phyloP scores from a whole-genome alignment of 2,329 filamentous ascomycete species.

The Alternaria rosae region DNA sequence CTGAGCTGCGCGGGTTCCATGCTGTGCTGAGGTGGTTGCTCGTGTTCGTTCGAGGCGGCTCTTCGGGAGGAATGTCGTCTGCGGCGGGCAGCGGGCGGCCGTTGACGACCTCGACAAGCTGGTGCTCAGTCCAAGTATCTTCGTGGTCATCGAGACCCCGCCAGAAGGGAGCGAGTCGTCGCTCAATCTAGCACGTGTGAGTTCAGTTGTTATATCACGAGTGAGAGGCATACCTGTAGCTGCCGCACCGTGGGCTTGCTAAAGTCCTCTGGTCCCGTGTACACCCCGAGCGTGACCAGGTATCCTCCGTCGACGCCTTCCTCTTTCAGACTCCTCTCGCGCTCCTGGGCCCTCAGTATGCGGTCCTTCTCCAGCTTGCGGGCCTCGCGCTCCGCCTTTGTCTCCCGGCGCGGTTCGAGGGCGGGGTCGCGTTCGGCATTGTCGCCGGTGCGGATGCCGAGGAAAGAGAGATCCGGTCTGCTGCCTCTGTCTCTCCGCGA shows the following conservation, averaged over 20 bases:
- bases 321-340: conserved; percentile 87
- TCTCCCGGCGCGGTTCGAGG: conserved; percentile 76
- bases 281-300: conserved; percentile 91
- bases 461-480: conserved; percentile 66
- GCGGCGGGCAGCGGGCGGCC: conserved; percentile 83
- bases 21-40: conserved; percentile 42
- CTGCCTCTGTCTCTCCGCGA: conserved; percentile 61
- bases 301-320: conserved; percentile 95
- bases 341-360: conserved; percentile 76
- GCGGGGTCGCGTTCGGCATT: conserved; percentile 59
- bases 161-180: conserved; percentile 94
- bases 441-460: conserved; percentile 62
- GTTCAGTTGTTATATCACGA: conserved; percentile 5
- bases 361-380: conserved; percentile 85
- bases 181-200: conserved; percentile 75
- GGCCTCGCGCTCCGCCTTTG: conserved; percentile 88
- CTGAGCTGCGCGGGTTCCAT: conserved; percentile 59
- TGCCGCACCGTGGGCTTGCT: conserved; percentile 88
- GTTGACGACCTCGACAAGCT: conserved; percentile 89
- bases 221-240: conserved; percentile 72
- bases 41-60: conserved; percentile 58
- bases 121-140: conserved; percentile 89
- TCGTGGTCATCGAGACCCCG: conserved; percentile 89
- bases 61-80: conserved; percentile 80
- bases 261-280: conserved; percentile 91